Base-by-base conservation (phyloP, 306 rosid genomes). In the Cucurbita pepo region DNA sequence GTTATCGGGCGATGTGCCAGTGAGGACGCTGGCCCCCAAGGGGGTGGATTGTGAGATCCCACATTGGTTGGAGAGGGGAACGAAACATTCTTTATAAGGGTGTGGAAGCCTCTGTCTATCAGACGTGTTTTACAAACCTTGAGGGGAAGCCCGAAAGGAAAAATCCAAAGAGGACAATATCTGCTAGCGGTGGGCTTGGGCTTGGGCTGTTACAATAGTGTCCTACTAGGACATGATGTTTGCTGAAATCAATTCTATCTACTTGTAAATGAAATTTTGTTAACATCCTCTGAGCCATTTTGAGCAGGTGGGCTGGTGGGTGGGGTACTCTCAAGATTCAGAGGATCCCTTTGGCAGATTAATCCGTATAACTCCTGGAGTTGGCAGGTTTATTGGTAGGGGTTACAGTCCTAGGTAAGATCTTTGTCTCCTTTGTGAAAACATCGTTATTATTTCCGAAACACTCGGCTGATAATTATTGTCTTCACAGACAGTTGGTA, bases 291-390 rank as follows among this genome's bases (percentile, higher is more conserved):
- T 78, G 53, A 77, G 61, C 75, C 77, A 7, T 79, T 81, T 57
- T 74, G 52, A 81, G 77, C 90, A 95, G 99, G 95, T 95, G 53
- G 99, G 99, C 62, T 95, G 99, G 97, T 95, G 97, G 97, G 97
- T 91, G 21, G 99, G 99, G 74, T 91, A 82, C 89, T 86, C 99
- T 40, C 86, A 89, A 84, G 88, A 83, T 70, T 83, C 93, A 40
- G 95, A 85, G n/a, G 88, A 91, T 75, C 99, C 99, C 36, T 91
- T 89, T 79, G 99, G 97, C 59, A 84, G 96, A 80, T 74, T 95
- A 58, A 77, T 95, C 71, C 95, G 77, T n/a, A 76, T 95, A 54
- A 89, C 91, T 81, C 99, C 99, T 37, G 86, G 89, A 22, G 84
- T 95, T 86, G 99, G 99, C 36, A 88, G 87, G 82, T 95, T 91